Base-by-base conservation (phyloP, 2,329 filamentous ascomycete genomes). In the Celoporthe dispersa region DNA sequence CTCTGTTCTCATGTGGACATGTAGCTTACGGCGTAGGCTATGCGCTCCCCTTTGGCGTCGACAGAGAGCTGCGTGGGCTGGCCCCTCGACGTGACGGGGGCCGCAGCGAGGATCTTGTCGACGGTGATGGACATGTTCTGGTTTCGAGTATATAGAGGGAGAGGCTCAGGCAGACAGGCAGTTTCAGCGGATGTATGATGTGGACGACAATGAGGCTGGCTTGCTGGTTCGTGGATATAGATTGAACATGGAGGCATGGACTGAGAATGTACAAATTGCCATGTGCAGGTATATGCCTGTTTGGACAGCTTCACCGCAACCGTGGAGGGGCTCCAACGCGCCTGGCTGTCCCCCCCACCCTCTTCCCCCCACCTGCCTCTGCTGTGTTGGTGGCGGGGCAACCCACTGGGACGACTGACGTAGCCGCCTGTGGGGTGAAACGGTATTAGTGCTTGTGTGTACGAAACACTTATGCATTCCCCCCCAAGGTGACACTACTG, bases 61-160 rank as follows among this genome's bases (percentile, higher is more conserved):
- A 90, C 88, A 51, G 94, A 97, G 64, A 99, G 90, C 78, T 93
- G 93, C 16, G 95, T 98, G 71, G 95, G 92, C 79, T 94, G 91
- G 70, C 94, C 95, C 74, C 96, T 90, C 69, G 88, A 90, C 37
- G 95, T 98, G 68, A 89, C 90, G 67, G 96, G 96, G 73, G 91
- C 88, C 39, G 96, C 92, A 61, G 94, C 96, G 81, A 97, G 91
- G 76, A 97, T 95, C 79, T 87, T 87, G 71, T 88, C 84, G 75
- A 90, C 81, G 61, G 82, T 82, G 76, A 91, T 85, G 68, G 88
- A 87, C 83, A 85, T 85, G 66, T 62, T 64, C 48, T 51, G 31
- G 31, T 33, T 68, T 44, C 31, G 37, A 41, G 12, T 48, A 25
- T 11, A 57, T 28, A 4, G 6, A 57, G 35, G 22, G 22, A 4